phyloP scores from a whole-genome alignment of 78 protist species.

The Trichosphaerium sp. region DNA sequence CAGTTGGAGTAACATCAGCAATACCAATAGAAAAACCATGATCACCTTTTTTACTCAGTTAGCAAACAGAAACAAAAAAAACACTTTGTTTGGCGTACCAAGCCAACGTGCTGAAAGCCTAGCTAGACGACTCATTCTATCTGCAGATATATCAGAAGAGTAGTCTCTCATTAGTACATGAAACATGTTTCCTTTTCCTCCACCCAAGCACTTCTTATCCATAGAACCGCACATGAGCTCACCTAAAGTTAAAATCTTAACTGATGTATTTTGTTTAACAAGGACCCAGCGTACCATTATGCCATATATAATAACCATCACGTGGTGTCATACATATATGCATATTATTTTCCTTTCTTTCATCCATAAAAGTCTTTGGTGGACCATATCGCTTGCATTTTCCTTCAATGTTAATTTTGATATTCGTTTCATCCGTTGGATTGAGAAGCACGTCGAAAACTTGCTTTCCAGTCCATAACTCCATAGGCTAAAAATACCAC shows the following conservation, averaged over 20 bases:
- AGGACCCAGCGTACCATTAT: neutral
- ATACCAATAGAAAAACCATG: conserved; percentile 96
- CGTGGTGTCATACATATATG: conserved; percentile 68
- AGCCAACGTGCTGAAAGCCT: conserved; percentile 55
- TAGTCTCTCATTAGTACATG: conserved; percentile 63
- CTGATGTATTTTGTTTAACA: no score
- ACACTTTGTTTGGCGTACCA: neutral
- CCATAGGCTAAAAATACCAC: conserved; percentile 54
- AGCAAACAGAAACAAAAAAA: conserved; percentile 20
- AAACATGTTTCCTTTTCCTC: conserved; percentile 75
- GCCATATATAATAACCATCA: conserved; percentile 61
- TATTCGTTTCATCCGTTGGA: conserved; percentile 36
- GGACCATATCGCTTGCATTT: no score
- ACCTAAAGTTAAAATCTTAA: no score
- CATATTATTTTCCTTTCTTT: conserved; percentile 3
- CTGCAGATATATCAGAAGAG: conserved; percentile 58
- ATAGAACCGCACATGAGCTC: conserved; percentile 84
- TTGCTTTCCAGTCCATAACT: conserved; percentile 99
- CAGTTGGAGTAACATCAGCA: conserved; percentile 84
- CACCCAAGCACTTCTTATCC: conserved; percentile 73
- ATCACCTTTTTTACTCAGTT: no score
- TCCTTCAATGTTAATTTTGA: conserved; percentile 53
- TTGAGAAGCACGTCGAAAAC: conserved; percentile 51
- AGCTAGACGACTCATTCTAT: conserved; percentile 87
- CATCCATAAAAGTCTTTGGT: conserved; percentile 33